Base-by-base conservation (phyloP, 1,284 basidiomycete genomes). In the Microbotryum intermedium region DNA sequence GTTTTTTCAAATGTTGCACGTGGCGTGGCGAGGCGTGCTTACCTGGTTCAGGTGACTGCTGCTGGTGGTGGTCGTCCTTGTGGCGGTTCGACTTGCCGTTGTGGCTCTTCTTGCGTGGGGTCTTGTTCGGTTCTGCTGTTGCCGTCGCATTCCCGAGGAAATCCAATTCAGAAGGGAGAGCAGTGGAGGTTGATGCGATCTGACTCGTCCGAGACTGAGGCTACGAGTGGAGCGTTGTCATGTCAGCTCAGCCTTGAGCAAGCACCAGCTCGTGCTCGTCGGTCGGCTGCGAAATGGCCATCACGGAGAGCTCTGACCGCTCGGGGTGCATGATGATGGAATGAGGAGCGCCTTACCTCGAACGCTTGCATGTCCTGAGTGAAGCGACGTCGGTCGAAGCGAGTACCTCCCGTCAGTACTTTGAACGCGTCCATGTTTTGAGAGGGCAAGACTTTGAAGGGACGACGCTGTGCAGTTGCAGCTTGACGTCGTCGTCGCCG, bases 301-400 rank as follows among this genome's bases (percentile, higher is more conserved):
- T 26, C 16, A 28, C 2, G 23, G 34, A 39, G 28, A 21, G n/a
- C n/a, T n/a, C n/a, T n/a, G n/a, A n/a, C n/a, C 39, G 44, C 57
- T 23, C 21, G 39, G 18, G n/a, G 52, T 23, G 45, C 20, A 18
- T 34, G 39, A 44, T 16, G 23, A 55, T 42, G 6, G 34, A 30
- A 48, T 54, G 42, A 42, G 34, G 25, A n/a, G 23, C 34, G 18
- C 69, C 79, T 42, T 69, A 87, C 86, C 62, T 79, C 79, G 75
- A 95, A 94, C 5, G 90, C 75, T 29, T 81, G 75, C 21, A 89
- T 80, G 72, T 93, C 88, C 1, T 77, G 75, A 67, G 82, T 79
- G 74, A 90, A 93, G 34, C 83, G 79, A 29, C 79, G 79, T 75
- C 87, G 90, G 80, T 93, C 82, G 69, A 94, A 94, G 26, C 59